A percentile compares a stretch with the other conserved stretches of the same genome.
phyloP scores from a whole-genome alignment of 2,329 filamentous ascomycete species.

The Parafenestella ontariensis region DNA sequence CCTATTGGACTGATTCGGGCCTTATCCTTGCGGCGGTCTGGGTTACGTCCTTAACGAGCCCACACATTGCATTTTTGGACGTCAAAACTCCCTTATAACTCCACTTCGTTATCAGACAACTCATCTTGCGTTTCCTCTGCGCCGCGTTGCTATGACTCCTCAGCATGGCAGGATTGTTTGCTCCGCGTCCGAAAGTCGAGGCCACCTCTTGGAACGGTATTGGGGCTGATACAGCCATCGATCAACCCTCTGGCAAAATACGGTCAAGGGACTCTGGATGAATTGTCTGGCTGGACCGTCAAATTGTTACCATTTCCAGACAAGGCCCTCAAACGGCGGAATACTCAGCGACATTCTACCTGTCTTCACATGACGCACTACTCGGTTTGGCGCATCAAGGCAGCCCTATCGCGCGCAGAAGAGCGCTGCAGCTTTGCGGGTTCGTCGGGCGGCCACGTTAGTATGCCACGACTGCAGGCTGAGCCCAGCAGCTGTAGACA shows the following conservation, averaged over 20 bases:
- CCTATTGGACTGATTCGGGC: conserved; percentile 37
- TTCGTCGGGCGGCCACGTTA: conserved; percentile 42
- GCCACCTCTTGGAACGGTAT: conserved; percentile 2
- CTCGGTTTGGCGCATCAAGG: conserved; percentile 28
- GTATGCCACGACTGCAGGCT: conserved; percentile 42
- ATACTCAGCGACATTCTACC: conserved; percentile 1
- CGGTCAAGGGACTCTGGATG: not conserved
- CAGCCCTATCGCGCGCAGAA: conserved; percentile 34
- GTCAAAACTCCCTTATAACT: conserved; percentile 30
- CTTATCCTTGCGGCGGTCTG: conserved; percentile 31
- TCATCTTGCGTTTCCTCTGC: conserved; percentile 46
- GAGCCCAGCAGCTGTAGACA: conserved; percentile 26
- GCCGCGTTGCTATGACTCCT: conserved; percentile 39
- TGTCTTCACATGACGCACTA: conserved; percentile 35
- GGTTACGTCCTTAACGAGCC: conserved; percentile 33
- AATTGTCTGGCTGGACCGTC: not conserved
- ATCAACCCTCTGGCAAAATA: conserved; percentile 2
- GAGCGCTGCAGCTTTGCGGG: conserved; percentile 28
- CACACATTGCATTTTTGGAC: conserved; percentile 37
- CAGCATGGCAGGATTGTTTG: conserved; percentile 28
- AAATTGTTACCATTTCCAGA: conserved; percentile 5
- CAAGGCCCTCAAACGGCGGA: conserved; percentile 1
- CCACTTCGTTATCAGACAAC: conserved; percentile 45
- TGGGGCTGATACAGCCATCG: not conserved
- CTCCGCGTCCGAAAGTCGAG: conserved; percentile 33